Percentiles rank a stretch among this genome's conserved stretches.
Conservation (phyloP, 2,329 filamentous ascomycete species). For the Neurospora sp. region DNA sequence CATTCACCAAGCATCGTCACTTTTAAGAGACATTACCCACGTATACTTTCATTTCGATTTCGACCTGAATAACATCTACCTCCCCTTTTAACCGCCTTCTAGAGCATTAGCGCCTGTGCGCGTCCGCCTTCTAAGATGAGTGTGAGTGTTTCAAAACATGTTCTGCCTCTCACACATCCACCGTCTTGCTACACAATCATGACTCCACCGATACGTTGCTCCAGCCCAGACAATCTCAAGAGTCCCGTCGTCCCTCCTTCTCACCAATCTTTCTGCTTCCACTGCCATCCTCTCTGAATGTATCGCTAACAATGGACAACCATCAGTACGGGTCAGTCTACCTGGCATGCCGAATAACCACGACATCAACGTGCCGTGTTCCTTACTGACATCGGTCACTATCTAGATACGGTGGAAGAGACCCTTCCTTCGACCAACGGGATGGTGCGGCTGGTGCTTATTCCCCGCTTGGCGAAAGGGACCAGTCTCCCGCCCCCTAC, state of each 20-base stretch:
- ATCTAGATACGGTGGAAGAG: slow-evolving; percentile 43
- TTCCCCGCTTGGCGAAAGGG: slow-evolving; percentile 18
- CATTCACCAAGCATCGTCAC: not conserved
- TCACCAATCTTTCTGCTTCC: slow-evolving; percentile 8
- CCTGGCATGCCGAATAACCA: slow-evolving; percentile 1
- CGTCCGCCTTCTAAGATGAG: slow-evolving; percentile 31
- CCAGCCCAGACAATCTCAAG: not conserved
- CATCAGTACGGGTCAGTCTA: slow-evolving; percentile 45
- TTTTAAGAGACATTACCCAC: not conserved
- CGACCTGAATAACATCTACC: not conserved
- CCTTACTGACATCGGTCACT: not conserved
- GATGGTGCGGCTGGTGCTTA: slow-evolving; percentile 30
- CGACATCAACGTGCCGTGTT: slow-evolving; percentile 14
- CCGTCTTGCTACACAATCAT: not conserved
- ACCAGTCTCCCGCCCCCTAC: slow-evolving; percentile 20
- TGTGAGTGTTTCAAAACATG: slow-evolving; percentile 28
- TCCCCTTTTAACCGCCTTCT: not conserved
- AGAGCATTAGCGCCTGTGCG: slow-evolving; percentile 7
- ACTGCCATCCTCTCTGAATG: not conserved
- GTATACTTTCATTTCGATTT: not conserved
- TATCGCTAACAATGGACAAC: slow-evolving; percentile 20
- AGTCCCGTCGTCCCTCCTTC: slow-evolving; percentile 4
- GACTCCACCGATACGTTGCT: not conserved
- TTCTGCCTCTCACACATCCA: not conserved
- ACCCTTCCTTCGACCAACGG: slow-evolving; percentile 51